These are phyloP conservation scores for Neoboletus brunneissimus DNA, from an alignment of 768 basidiomycete genomes.

Conservation along the genomic window DNA sequence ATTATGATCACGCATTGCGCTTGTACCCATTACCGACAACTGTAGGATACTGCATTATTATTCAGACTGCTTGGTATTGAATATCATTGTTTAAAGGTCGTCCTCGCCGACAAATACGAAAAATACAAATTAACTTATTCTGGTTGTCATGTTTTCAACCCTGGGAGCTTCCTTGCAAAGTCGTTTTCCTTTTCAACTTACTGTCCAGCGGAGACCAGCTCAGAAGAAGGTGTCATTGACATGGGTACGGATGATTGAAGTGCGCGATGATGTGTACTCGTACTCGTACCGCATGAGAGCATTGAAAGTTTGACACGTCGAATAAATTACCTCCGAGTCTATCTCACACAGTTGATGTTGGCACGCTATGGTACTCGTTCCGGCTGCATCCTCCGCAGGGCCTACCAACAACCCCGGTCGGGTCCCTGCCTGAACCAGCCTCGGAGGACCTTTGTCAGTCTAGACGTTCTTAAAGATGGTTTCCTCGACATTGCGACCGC, in stretches of 20 bases:
- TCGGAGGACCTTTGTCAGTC: slow-evolving; percentile 23
- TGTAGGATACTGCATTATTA: slow-evolving; percentile 44
- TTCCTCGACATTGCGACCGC: slow-evolving; percentile 77
- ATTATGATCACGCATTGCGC: slow-evolving; percentile 88
- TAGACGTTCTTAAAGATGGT: slow-evolving; percentile 48
- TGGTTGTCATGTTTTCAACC: slow-evolving; percentile 98
- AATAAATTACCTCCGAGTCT: neutral
- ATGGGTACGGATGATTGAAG: slow-evolving; percentile 38
- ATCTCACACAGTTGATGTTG: slow-evolving; percentile 23
- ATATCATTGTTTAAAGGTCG: slow-evolving; percentile 48
- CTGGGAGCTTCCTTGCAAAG: slow-evolving; percentile 84
- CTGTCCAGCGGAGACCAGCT: slow-evolving; percentile 78
- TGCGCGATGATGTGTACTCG: neutral
- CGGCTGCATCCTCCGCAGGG: slow-evolving; percentile 3
- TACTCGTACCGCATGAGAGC: neutral
- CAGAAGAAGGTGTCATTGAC: slow-evolving; percentile 67
- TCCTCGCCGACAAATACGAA: slow-evolving; percentile 96
- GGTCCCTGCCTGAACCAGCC: neutral
- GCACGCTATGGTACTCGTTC: slow-evolving; percentile 17
- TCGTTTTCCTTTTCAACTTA: slow-evolving; percentile 88
- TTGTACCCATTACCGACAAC: slow-evolving; percentile 93
- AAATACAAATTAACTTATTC: slow-evolving; percentile 96
- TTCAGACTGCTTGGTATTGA: slow-evolving; percentile 6
- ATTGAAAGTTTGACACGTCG: neutral
- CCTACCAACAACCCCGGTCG: slow-evolving; percentile 4